Evolutionary conservation across 768 basidiomycete species (phyloP).

Genomic region (Tricholoma furcatifolium): DNA sequence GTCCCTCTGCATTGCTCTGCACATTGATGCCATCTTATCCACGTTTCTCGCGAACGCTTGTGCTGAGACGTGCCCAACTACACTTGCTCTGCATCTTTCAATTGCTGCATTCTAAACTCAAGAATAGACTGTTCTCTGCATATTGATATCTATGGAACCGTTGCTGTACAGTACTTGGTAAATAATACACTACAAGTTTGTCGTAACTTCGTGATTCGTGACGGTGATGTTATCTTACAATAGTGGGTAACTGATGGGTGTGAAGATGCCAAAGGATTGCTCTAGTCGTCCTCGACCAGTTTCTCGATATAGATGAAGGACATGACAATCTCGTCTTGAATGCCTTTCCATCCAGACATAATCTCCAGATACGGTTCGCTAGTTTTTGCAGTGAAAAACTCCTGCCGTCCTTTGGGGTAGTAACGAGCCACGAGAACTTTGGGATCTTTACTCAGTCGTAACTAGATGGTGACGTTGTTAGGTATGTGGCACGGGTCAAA

Average conservation of each 20-base stretch:
- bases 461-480: conserved; percentile 2
- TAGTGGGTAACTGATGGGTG: not conserved
- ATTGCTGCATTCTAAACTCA: too few species aligned
- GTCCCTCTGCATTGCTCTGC: not conserved
- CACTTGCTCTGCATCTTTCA: too few species aligned
- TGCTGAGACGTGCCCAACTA: too few species aligned
- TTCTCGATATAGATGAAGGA: conserved; percentile 32
- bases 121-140: too few species aligned
- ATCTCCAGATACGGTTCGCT: conserved; percentile 25
- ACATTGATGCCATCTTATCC: not conserved
- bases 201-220: too few species aligned
- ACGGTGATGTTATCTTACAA: not conserved
- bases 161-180: too few species aligned
- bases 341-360: conserved; percentile 24
- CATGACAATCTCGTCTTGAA: conserved; percentile 28
- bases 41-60: too few species aligned
- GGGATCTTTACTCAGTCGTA: conserved; percentile 12
- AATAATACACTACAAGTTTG: too few species aligned
- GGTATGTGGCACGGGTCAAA: not conserved
- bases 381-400: conserved; percentile 10
- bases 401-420: conserved; percentile 10
- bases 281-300: conserved; percentile 22
- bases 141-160: too few species aligned
- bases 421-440: conserved; percentile 20
- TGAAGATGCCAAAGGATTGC: not conserved